Conservation (phyloP, 1,284 basidiomycete genomes). For the Cutaneotrichosporon sp. region DNA sequence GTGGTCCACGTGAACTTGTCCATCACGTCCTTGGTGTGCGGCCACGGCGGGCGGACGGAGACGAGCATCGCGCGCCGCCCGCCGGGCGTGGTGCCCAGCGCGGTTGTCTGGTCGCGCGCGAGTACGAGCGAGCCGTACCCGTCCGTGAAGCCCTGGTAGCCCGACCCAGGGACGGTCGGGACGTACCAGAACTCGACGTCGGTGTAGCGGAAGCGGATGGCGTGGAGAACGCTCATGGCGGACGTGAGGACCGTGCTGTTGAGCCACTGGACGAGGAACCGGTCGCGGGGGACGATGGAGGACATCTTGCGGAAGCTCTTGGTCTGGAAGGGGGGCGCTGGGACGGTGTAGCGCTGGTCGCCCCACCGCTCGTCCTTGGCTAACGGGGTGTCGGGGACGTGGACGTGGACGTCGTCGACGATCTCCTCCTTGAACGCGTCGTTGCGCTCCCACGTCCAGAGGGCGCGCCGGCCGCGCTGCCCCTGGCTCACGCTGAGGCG, state of each 20-base stretch:
- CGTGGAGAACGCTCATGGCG: background rate
- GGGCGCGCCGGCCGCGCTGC: background rate
- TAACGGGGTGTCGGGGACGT: background rate
- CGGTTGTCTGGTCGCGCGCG: constrained; percentile 28
- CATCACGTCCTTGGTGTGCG: constrained; percentile 23
- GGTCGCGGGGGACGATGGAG: background rate
- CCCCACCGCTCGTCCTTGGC: background rate
- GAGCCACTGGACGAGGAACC: constrained; percentile 43
- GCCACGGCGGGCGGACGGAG: constrained; percentile 41
- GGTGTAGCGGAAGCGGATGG: constrained; percentile 33
- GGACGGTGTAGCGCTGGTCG: background rate
- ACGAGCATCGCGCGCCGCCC: constrained; percentile 42
- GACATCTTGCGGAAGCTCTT: constrained; percentile 35
- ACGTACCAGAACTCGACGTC: constrained; percentile 38
- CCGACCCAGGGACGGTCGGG: background rate
- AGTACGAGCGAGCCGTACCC: constrained; percentile 47
- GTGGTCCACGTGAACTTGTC: constrained; percentile 35
- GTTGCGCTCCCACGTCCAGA: background rate
- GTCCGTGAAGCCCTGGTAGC: constrained; percentile 34
- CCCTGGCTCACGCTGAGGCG: background rate
- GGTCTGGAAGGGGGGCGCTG: constrained; percentile 30
- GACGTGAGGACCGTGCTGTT: constrained; percentile 34
- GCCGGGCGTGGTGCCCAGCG: background rate
- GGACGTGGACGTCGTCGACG: background rate
- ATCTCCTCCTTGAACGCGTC: background rate